Conservation (phyloP, 345 rosid species). For the Kernera saxatilis region DNA sequence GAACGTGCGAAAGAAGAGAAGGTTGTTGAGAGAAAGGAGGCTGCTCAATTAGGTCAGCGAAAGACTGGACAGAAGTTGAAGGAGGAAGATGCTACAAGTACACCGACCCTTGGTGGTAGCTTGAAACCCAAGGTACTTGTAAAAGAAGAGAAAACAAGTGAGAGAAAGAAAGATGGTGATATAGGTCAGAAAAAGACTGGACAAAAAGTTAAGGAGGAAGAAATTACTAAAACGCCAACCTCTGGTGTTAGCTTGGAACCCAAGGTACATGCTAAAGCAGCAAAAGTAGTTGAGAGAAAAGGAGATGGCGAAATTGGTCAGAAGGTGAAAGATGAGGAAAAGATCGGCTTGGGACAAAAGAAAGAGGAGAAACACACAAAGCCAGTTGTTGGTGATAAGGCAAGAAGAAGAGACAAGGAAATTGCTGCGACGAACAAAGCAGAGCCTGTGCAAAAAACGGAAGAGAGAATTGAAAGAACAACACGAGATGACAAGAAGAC, state of each 20-base stretch:
- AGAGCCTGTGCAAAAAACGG: neutral
- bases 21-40: slow-evolving; percentile 15
- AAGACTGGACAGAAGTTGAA: neutral
- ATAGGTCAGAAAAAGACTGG: neutral
- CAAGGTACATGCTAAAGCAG: neutral
- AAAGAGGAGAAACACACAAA: slow-evolving; percentile 1
- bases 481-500: neutral
- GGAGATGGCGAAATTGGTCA: slow-evolving; percentile 3
- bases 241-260: slow-evolving; percentile 7
- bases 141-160: neutral
- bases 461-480: neutral
- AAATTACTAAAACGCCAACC: neutral
- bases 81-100: slow-evolving; percentile 9
- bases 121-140: neutral
- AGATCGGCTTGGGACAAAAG: neutral
- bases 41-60: neutral
- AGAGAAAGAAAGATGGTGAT: neutral
- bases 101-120: neutral
- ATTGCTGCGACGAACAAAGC: neutral
- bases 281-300: neutral
- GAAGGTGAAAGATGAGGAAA: slow-evolving; percentile 6
- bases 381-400: neutral
- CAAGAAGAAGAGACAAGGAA: neutral
- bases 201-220: neutral
- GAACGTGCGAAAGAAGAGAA: slow-evolving; percentile 15